Base-by-base conservation (phyloP, 768 basidiomycete genomes). In the Panus rudis region DNA sequence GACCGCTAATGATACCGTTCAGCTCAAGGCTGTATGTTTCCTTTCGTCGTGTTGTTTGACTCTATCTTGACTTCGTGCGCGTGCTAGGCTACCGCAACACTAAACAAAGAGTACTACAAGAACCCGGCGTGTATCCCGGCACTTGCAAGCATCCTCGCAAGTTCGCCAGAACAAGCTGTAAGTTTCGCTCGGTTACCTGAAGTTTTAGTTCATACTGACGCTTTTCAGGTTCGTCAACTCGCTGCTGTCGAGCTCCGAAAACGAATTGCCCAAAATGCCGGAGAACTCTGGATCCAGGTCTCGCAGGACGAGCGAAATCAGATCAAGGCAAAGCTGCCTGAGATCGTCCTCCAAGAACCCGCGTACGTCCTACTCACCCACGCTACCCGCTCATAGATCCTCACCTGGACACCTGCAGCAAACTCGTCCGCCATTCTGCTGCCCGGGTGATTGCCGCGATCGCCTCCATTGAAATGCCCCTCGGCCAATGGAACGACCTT, bases 171-270 rank as follows among this genome's bases (percentile, higher is more conserved):
- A 56, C 68, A 76, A 54, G 69, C 84, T 41, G 93, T 96, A 57
- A 63, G 92, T 74, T 17, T 48, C 16, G 8, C 8, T 37, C n/a
- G 6, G 16, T 17, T 27, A 40, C 45, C 37, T 32, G 39, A 49
- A 47, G 23, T 37, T 42, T 21, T 22, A 25, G 19, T 22, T 17
- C 35, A 31, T 19, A 10, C 11, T 17, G 22, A 20, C 26, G n/a
- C 31, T 22, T 22, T 22, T 11, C 40, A 99, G 93, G 81, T 97
- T 50, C 88, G 92, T 48, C 96, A 99, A 79, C 76, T 99, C 17
- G 90, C 93, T 37, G 92, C 93, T 6, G 92, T 97, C 43, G 96
- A 99, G 67, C 73, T 97, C 61, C 78, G 94, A 54, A 99, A 99
- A 72, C 87, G 94, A 45, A 78, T 97, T 47, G 62, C 73, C 21